Evolutionary conservation across 1,284 basidiomycete species (phyloP), one percentile per base, ranked within the genome.

Genomic region (Mycena citricolor): DNA sequence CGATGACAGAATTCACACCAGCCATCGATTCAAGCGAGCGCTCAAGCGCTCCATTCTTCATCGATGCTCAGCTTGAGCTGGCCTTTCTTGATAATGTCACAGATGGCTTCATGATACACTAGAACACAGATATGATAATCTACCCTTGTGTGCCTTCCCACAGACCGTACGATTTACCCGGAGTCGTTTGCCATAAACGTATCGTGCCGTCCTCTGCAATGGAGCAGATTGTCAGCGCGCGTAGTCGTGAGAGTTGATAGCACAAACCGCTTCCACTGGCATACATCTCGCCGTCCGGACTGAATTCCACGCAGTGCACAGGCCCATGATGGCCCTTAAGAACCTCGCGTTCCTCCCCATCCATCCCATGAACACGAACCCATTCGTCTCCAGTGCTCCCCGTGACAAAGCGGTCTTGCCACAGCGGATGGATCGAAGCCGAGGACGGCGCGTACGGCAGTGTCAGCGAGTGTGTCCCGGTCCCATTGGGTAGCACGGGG

Each of bases 241-340:
- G 42, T 25, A 38, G 32, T 17, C 19, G 32, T 13, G 22, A 19
- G 25, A 11, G 3, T n/a, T n/a, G n/a, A n/a, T n/a, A n/a, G 46
- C 23, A 79, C 84, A 69, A 63, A 84, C 93, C 95, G 57, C 89
- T 93, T 39, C 95, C 97, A 59, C 90, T 94, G 17, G 95, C 95
- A 61, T 92, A 98, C 70, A 97, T 80, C 72, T 99, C 94, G n/a
- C 95, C 97, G 63, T 99, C 95, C 0, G 95, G 97, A 61, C 87
- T 90, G 68, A 89, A 99, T 55, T 89, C 86, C 30, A 97, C 89
- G 49, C 88, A 91, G 58, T 97, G 92, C 10, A 97, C 95, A 11
- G 95, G 94, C 12, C 95, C 95, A 62, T 99, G 95, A 63, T 99
- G 97, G 5, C 95, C 95, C 66, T 98, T 98, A 56, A 95, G 78